Base-by-base conservation (phyloP, 2,329 filamentous ascomycete species). In the Alternaria infectoria region DNA sequence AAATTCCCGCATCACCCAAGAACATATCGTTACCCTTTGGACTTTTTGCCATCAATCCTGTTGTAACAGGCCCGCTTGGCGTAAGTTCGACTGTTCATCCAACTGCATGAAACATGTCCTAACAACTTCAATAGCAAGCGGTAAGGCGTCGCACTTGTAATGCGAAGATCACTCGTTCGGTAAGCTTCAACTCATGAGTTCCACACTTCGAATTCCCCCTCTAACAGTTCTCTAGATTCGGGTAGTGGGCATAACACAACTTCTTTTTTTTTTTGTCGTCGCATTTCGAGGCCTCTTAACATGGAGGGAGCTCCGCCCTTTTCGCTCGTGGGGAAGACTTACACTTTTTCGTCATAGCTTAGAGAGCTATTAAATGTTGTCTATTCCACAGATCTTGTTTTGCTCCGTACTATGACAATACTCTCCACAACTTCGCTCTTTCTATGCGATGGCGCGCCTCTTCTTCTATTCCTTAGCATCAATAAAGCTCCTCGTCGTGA, bases 91-190 rank as follows among this genome's bases (percentile, higher is more conserved):
- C 30, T 36, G 30, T 36, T 36, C 13, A 36, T 36, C 30, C 32
- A 36, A n/a, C 32, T n/a, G 13, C 32, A 36, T 36, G n/a, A 13
- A 28, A 30, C 25, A n/a, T 3, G 6, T 13, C 7, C 26, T 52
- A 26, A 45, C 46, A 28, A 19, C 15, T 3, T 36, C 17, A 40
- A 40, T 19, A 55, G 52, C 51, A 58, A 66, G 63, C 57, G 63
- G 63, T 66, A 66, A 66, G 52, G 63, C 63, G 63, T 66, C 60
- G 63, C 63, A 66, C 63, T 66, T 66, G 63, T 66, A 65, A 66
- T 64, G 64, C 64, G 61, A 66, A 64, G 64, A 64, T 55, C 61
- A 45, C 49, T 57, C 49, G 61, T 66, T 64, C 45, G 46, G n/a
- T n/a, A n/a, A n/a, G n/a, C n/a, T n/a, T n/a, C n/a, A n/a, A 32